phyloP scores from a whole-genome alignment of 1,284 basidiomycete species.

The Xerocomus amazonicus region DNA sequence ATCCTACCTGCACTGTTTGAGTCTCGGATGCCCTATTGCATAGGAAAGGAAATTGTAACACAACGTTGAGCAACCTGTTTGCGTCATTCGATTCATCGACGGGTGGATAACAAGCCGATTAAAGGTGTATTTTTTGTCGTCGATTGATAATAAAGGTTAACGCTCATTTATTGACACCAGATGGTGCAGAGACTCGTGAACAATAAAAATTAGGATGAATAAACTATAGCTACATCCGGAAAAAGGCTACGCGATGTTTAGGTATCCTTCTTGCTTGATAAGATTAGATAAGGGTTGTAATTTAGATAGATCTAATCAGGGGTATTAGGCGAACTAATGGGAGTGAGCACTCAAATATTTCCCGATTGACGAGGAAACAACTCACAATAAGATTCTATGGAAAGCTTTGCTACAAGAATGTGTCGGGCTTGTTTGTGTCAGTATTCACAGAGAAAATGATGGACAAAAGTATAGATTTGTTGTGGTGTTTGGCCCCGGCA shows the following conservation, averaged over 20 bases:
- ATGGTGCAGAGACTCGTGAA: not conserved
- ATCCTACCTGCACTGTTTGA: conserved; percentile 63
- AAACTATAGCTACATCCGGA: conserved; percentile 25
- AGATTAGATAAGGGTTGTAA: not conserved
- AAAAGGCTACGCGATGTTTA: not conserved
- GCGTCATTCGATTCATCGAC: no score
- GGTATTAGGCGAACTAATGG: conserved; percentile 5
- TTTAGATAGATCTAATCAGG: not conserved
- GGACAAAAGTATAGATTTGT: no score
- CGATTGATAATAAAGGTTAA: not conserved
- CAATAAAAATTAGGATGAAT: not conserved
- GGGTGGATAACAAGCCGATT: no score
- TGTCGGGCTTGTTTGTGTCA: not conserved
- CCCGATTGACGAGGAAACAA: not conserved
- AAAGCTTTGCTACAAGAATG: not conserved
- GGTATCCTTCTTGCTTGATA: not conserved
- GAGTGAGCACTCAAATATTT: no score
- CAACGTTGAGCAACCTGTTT: not conserved
- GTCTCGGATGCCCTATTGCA: not conserved
- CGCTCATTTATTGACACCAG: not conserved
- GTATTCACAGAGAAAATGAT: no score
- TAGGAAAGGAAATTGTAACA: not conserved
- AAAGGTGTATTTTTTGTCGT: no score
- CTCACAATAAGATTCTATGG: conserved; percentile 5
- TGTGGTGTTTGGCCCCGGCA: not conserved